phyloP scores from a whole-genome alignment of 345 rosid genomes.

The Combretum micranthum region DNA sequence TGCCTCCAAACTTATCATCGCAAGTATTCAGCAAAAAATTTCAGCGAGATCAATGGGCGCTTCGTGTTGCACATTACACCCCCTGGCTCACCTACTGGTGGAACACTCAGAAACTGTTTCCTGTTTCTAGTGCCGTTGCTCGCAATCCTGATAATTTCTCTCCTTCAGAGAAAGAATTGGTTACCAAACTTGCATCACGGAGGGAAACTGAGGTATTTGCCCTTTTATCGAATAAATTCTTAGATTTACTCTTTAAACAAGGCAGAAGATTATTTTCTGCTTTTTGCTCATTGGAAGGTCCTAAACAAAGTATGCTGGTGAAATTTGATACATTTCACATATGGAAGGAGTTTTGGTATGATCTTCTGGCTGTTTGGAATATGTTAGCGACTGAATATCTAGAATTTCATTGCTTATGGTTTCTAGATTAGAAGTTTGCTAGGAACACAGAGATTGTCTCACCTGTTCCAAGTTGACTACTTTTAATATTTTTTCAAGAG shows the following conservation, averaged over 20 bases:
- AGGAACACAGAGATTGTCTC: no score
- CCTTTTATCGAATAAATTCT: background rate
- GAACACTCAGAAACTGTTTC: conserved; percentile 21
- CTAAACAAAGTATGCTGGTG: no score
- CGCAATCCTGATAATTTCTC: background rate
- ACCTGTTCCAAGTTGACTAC: no score
- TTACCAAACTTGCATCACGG: background rate
- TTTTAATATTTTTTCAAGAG: no score
- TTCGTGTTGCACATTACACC: conserved; percentile 14
- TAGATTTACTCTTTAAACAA: background rate
- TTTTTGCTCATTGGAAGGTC: no score
- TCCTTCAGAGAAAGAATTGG: conserved; percentile 8
- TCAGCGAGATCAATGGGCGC: conserved; percentile 14
- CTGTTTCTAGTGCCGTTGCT: conserved; percentile 1
- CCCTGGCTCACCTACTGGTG: conserved; percentile 21
- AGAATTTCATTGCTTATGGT: no score
- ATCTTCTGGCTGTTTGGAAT: no score
- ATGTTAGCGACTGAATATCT: no score
- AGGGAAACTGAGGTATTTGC: background rate
- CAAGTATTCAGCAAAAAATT: conserved; percentile 22
- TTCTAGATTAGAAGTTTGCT: no score
- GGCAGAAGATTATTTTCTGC: no score
- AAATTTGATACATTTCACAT: no score
- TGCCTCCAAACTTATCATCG: conserved; percentile 31
- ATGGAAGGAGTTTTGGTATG: no score